Evolutionary conservation across 768 basidiomycete species (phyloP).

Genomic region (Phanerochaete sordida): DNA sequence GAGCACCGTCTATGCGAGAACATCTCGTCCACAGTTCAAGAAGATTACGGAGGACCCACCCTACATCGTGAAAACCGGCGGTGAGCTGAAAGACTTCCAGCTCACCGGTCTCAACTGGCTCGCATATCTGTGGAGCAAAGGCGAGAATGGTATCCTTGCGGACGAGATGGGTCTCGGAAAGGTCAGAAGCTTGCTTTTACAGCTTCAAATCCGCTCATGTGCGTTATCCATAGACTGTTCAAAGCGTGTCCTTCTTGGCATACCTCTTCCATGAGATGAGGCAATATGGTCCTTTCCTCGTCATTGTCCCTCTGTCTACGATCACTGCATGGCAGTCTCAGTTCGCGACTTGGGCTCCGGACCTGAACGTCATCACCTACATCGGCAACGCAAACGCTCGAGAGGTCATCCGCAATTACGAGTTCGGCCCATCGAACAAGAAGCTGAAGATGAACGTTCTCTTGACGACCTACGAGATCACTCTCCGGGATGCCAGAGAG

Average conservation of each 20-base stretch:
- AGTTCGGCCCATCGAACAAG: conserved; percentile 87
- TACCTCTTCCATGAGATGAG: conserved; percentile 90
- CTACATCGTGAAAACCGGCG: conserved; percentile 76
- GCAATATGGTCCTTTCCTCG: conserved; percentile 95
- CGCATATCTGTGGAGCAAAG: conserved; percentile 92
- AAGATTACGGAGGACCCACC: conserved; percentile 87
- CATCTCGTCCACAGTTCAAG: conserved; percentile 72
- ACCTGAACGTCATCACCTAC: conserved; percentile 95
- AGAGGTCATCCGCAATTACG: conserved; percentile 87
- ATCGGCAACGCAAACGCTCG: conserved; percentile 87
- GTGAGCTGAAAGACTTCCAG: conserved; percentile 95
- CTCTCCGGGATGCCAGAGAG: conserved; percentile 85
- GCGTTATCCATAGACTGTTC: conserved; percentile 66
- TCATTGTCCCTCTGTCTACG: conserved; percentile 96
- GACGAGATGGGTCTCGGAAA: conserved; percentile 99
- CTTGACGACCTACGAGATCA: conserved; percentile 95
- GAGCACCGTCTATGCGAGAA: conserved; percentile 62
- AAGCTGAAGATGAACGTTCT: conserved; percentile 96
- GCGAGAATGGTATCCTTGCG: conserved; percentile 94
- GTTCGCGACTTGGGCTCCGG: conserved; percentile 93
- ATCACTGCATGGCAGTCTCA: conserved; percentile 98
- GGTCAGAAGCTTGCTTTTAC: conserved; percentile 35
- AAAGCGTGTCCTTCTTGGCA: conserved; percentile 92
- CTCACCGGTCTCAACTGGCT: conserved; percentile 98
- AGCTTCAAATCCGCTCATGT: conserved; percentile 11